Base-by-base conservation (phyloP, 768 basidiomycete species). In the Kwoniella sp. region DNA sequence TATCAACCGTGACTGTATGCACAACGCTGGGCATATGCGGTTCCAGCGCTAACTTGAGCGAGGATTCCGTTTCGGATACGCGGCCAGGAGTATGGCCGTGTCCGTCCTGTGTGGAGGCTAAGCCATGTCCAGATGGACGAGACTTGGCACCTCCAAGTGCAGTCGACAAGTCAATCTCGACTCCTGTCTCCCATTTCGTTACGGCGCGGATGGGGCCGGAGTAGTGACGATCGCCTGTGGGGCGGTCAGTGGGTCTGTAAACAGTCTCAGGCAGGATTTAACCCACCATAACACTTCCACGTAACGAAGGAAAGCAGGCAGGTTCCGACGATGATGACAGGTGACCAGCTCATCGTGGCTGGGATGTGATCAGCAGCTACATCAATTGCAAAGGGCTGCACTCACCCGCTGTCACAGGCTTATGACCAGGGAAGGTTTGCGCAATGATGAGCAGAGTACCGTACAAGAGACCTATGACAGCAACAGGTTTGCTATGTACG, bases 141-240 rank as follows among this genome's bases (percentile, higher is more conserved):
- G 62, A 60, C n/a, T n/a, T n/a, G n/a, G n/a, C n/a, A n/a, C n/a
- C n/a, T n/a, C n/a, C n/a, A n/a, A n/a, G n/a, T n/a, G 73, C 67
- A 28, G 59, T 59, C 26, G 65, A 71, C 0, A 76, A 61, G 50
- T 75, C 74, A 25, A 76, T 70, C 45, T 74, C 74, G 25, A 74
- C 70, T 11, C 75, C 75, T n/a, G 74, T 71, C n/a, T 74, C 65
- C 74, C 74, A 76, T 44, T 70, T 70, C 0, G 75, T 76, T 11
- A 74, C 59, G 12, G 75, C 67, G 53, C 69, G 66, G 50, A 77
- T 76, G 1, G 77, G 77, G 0, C 77, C 77, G 19, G 75, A 73
- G 59, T 77, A 77, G 41, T 75, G 69, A 50, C 55, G 48, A 32
- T 49, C 62, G 43, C 61, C 55, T 62, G 41, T n/a, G n/a, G n/a